Evolutionary conservation across 345 rosid genomes (phyloP).

Genomic region (Melaleuca quinquenervia): DNA sequence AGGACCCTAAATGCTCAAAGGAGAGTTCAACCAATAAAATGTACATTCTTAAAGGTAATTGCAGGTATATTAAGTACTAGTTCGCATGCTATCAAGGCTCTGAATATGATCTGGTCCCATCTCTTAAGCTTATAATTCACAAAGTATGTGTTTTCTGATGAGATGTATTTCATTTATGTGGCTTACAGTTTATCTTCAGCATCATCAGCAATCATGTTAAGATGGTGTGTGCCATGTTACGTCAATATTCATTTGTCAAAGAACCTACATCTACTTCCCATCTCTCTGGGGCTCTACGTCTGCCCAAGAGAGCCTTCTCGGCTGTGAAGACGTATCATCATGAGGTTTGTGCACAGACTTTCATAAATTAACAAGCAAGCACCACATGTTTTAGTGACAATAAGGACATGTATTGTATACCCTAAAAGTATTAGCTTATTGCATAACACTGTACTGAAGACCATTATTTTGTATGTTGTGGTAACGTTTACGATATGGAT

Average conservation of each 20-base stretch:
- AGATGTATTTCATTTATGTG: background rate
- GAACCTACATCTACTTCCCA: conserved; percentile 12
- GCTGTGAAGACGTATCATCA: conserved; percentile 50
- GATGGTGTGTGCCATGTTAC: conserved; percentile 13
- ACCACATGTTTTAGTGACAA: background rate
- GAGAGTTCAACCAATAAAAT: conserved; percentile 13
- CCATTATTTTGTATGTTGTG: background rate
- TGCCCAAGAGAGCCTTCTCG: conserved; percentile 26
- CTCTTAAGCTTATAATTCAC: background rate
- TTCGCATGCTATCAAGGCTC: background rate
- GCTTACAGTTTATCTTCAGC: background rate
- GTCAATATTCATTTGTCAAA: conserved; percentile 8
- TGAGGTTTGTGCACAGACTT: conserved; percentile 37
- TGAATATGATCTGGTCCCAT: background rate
- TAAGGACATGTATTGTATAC: background rate
- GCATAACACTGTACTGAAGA: background rate
- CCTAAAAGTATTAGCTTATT: background rate
- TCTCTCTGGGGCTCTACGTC: conserved; percentile 20
- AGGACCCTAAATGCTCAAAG: conserved; percentile 22
- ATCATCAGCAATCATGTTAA: conserved; percentile 26
- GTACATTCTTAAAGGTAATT: conserved; percentile 49
- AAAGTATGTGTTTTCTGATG: background rate
- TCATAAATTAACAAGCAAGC: background rate
- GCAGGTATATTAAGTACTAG: background rate
- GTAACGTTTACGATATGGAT: background rate